phyloP scores from a whole-genome alignment of 169 alveolate genomes.

The Miamiensis avidus region DNA sequence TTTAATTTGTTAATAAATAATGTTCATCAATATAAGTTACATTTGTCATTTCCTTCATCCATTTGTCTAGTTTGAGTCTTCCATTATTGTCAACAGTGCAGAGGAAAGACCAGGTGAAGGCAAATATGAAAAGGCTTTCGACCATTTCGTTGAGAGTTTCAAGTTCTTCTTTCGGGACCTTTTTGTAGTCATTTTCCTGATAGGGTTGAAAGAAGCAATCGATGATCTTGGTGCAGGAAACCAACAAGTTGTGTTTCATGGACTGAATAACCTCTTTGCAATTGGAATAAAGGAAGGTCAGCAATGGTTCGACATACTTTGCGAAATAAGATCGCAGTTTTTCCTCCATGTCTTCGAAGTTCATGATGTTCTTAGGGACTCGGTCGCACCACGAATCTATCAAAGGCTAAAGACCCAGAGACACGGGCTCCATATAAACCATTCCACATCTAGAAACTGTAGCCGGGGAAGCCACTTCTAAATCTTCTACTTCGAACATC shows the following conservation, averaged over 20 bases:
- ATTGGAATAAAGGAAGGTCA: slow-evolving; percentile 64
- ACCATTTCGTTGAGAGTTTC: slow-evolving; percentile 64
- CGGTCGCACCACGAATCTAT: slow-evolving; percentile 76
- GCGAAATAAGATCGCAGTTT: slow-evolving; percentile 64
- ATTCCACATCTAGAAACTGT: slow-evolving; percentile 90
- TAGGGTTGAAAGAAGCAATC: slow-evolving; percentile 74
- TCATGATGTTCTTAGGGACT: slow-evolving; percentile 56
- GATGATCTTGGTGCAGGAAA: slow-evolving; percentile 39
- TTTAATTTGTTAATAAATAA: too few species aligned
- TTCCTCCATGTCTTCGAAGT: slow-evolving; percentile 64
- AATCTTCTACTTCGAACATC: slow-evolving; percentile 87
- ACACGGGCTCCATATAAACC: slow-evolving; percentile 87
- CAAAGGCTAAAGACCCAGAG: slow-evolving; percentile 79
- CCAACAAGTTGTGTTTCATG: slow-evolving; percentile 69
- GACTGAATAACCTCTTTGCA: slow-evolving; percentile 86
- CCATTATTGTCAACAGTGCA: slow-evolving; percentile 78
- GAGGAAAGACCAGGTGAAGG: slow-evolving; percentile 82
- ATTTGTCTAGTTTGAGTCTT: slow-evolving; percentile 42
- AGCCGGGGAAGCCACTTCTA: slow-evolving; percentile 90
- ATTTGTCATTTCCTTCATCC: slow-evolving; percentile 13
- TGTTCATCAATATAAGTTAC: too few species aligned
- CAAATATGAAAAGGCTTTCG: slow-evolving; percentile 60
- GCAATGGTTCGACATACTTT: slow-evolving; percentile 74
- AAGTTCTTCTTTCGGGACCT: slow-evolving; percentile 72
- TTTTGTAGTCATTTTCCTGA: slow-evolving; percentile 72